These are phyloP conservation scores for Boletus pseudo-olivaceus DNA, from an alignment of 768 basidiomycete genomes.

Conservation along the genomic window DNA sequence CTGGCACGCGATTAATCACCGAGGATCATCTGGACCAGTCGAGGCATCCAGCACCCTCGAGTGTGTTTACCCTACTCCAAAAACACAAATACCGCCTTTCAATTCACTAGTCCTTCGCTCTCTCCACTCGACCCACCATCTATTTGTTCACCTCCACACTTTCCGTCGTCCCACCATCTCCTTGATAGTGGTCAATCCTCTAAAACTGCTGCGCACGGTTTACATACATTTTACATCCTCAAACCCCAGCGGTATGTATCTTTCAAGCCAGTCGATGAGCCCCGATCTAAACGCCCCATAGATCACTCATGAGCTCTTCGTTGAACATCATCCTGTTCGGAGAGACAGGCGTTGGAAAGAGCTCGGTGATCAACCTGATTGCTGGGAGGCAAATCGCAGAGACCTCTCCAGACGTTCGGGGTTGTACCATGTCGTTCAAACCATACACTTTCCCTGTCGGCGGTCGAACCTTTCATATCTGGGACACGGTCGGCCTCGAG, in stretches of 20 bases:
- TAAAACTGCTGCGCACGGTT: neutral
- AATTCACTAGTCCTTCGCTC: neutral
- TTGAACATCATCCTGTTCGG: slow-evolving; percentile 44
- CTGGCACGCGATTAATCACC: slow-evolving; percentile 19
- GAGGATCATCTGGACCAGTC: slow-evolving; percentile 17
- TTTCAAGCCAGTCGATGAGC: slow-evolving; percentile 2
- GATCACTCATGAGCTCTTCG: slow-evolving; percentile 17
- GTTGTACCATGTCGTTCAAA: slow-evolving; percentile 37
- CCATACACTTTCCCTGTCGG: slow-evolving; percentile 25
- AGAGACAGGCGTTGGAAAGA: slow-evolving; percentile 39
- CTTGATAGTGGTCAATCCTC: neutral
- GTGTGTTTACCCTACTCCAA: neutral
- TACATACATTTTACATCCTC: neutral
- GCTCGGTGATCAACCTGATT: slow-evolving; percentile 34
- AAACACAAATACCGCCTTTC: slow-evolving; percentile 17
- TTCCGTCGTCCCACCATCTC: neutral
- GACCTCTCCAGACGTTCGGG: slow-evolving; percentile 28
- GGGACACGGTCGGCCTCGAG: slow-evolving; percentile 37
- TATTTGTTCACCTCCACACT: neutral
- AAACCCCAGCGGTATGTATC: slow-evolving; percentile 8
- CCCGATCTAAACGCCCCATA: slow-evolving; percentile 17
- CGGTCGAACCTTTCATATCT: slow-evolving; percentile 21
- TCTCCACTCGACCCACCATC: slow-evolving; percentile 3
- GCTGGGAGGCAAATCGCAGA: slow-evolving; percentile 23
- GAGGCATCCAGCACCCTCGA: slow-evolving; percentile 3